Evolutionary conservation across 2,329 filamentous ascomycete species (phyloP), one percentile per base, ranked within the genome.

Genomic region (Ascochyta koolunga): DNA sequence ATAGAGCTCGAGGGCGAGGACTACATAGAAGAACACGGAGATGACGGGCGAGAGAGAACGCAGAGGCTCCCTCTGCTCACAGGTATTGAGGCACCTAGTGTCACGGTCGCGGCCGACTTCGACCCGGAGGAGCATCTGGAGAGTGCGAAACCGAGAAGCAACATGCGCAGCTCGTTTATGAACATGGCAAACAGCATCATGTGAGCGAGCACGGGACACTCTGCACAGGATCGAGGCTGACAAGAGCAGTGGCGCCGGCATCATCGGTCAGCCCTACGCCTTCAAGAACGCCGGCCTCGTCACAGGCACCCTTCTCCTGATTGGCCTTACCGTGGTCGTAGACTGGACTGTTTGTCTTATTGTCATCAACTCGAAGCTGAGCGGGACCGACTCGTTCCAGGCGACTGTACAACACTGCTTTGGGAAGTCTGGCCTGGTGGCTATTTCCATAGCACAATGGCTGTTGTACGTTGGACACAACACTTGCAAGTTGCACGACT

Each of bases 181-280:
- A 99, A 99, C 78, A 99, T 99, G 95, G 93, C 95, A 59, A 99
- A 99, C 79, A 96, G 90, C 67, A 99, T 99, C 73, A 97, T 99
- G 77, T 79, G 62, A 62, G 77, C 21, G 4, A 16, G 1, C 0
- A 4, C 16, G 19, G 13, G 9, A 13, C 1, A n/a, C 0, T 13
- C 13, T 9, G 10, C n/a, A 0, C 4, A 31, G 11, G 8, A 7
- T 5, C 22, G 22, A 29, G 8, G 55, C 69, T 70, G 48, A 71
- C 46, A 27, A 9, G 16, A 41, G 50, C 49, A 79, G 77, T 58
- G 86, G 86, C 25, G 86, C 86, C 25, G 86, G 86, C 2, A 88
- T 89, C 55, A 88, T 89, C 64, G 86, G 81, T 24, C 95, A 99
- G 77, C 93, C 95, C 11, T 99, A 98, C 77, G 95, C 95, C n/a